Evolutionary conservation across 306 rosid genomes (phyloP), one percentile per base, ranked within the genome.

Genomic region (Lagenaria siceraria): DNA sequence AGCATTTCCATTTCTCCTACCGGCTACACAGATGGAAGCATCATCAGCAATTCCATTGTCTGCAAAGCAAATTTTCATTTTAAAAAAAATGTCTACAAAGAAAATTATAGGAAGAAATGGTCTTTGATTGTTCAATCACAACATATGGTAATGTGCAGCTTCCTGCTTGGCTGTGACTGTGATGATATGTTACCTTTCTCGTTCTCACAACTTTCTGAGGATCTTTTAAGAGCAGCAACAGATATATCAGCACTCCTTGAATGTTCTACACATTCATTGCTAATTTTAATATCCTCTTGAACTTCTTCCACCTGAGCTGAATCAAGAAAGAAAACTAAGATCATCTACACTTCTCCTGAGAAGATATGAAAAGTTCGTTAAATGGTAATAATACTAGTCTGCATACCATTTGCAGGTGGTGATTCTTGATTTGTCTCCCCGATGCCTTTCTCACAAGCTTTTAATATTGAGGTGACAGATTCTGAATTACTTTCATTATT

Each of bases 191-290:
- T 84, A 92, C 93, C 97, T 89, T 84, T 86, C 85, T 79, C 84
- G 77, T 84, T 86, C 85, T 79, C 84, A 81, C 84, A 83, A 81
- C 80, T 79, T 68, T 79, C 81, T 63, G 86, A 90, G 80, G 91
- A 84, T 83, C 97, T 95, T 92, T 90, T 89, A 75, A 82, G 87
- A 66, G 91, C 83, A 89, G 81, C 82, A 52, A 80, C 80, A 54
- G 86, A 84, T 79, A 83, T 55, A 77, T 85, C 86, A n/a, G 56
- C 77, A 78, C 74, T 78, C 78, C 77, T 72, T 62, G 91, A 87
- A 74, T 77, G 77, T 64, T 81, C 84, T 48, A 25, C 62, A 77
- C 49, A 60, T 60, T 82, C 91, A 71, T 62, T 18, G 53, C 80
- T 58, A 73, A 56, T 69, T 68, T 60, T 69, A 77, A 64, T 29